Conservation (phyloP, 139 green algal species). For the Chlorella sorokiniana region DNA sequence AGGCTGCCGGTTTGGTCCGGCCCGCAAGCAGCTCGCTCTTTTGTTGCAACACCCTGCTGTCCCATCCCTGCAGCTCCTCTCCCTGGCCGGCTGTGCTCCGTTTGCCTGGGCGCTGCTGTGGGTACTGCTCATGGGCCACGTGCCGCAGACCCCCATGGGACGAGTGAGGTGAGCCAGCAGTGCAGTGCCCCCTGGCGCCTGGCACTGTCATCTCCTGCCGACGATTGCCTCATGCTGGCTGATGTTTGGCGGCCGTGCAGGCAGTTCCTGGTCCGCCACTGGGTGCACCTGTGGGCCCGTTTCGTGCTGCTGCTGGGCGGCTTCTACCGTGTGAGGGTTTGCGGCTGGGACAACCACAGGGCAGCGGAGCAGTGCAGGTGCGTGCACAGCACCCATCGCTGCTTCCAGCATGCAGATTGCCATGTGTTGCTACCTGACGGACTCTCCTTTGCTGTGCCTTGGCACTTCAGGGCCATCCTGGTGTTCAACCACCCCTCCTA, state of each 20-base stretch:
- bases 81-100: conserved; percentile 6
- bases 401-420: not conserved
- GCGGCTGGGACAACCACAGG: conserved; percentile 30
- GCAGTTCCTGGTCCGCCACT: conserved; percentile 37
- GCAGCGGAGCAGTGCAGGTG: conserved; percentile 26
- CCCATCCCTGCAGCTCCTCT: not conserved
- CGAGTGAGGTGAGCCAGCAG: not conserved
- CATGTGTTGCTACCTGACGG: not conserved
- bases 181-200: no score
- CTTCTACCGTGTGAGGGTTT: conserved; percentile 29
- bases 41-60: not conserved
- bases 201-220: no score
- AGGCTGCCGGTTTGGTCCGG: no score
- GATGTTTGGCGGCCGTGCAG: not conserved
- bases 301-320: conserved; percentile 41
- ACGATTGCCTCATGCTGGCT: no score
- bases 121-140: conserved; percentile 35
- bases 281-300: conserved; percentile 37
- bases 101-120: conserved; percentile 28
- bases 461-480: conserved; percentile 28
- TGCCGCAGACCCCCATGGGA: conserved; percentile 33
- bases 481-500: conserved; percentile 59
- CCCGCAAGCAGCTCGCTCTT: no score
- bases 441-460: not conserved
- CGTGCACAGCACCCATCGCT: not conserved